Conservation (phyloP, 129 eudicot genomes). For the Helianthus tuberosus region DNA sequence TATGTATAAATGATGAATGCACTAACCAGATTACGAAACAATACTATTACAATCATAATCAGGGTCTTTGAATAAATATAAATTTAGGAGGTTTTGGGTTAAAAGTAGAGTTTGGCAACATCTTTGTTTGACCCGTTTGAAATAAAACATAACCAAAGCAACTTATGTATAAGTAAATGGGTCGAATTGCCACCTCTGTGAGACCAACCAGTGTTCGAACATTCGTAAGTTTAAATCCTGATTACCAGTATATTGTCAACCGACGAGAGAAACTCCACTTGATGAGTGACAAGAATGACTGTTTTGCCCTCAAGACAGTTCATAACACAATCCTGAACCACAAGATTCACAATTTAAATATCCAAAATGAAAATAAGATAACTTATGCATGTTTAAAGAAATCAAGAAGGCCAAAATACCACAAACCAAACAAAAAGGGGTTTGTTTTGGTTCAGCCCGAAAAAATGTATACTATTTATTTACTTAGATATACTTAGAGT, state of each 20-base stretch:
- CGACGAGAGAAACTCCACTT: slow-evolving; percentile 73
- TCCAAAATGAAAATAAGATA: too few species aligned
- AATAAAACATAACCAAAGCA: not conserved
- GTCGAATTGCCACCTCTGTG: not conserved
- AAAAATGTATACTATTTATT: too few species aligned
- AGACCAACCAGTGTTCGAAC: not conserved
- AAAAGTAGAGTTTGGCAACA: too few species aligned
- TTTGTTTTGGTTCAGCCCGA: too few species aligned
- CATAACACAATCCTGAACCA: slow-evolving; percentile 78
- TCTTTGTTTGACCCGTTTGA: too few species aligned
- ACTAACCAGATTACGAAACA: not conserved
- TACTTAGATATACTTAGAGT: too few species aligned
- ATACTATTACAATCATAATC: not conserved
- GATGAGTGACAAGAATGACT: slow-evolving; percentile 82
- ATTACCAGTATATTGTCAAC: slow-evolving; percentile 77
- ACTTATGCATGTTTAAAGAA: too few species aligned
- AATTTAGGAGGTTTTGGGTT: too few species aligned
- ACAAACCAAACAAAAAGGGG: too few species aligned
- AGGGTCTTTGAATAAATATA: not conserved
- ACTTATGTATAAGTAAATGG: not conserved
- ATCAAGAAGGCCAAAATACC: too few species aligned
- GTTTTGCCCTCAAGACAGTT: slow-evolving; percentile 59
- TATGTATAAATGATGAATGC: not conserved
- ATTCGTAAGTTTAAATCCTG: slow-evolving; percentile 2
- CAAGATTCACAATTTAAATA: not conserved